Base-by-base conservation (phyloP, 164 flowering plant genomes). In the Stephania yunnanensis region DNA sequence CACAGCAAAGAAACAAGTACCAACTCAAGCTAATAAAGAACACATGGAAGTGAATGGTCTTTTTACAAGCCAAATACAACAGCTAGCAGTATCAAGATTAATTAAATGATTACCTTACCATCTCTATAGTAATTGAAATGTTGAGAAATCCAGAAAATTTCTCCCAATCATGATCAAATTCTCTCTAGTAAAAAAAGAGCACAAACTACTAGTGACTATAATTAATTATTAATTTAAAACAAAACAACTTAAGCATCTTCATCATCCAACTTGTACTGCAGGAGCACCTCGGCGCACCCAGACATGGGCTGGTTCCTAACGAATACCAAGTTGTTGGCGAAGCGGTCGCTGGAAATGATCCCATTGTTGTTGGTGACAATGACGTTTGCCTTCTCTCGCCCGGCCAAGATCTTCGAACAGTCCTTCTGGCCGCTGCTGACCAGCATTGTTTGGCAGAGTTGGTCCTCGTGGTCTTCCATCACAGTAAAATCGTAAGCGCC, bases 361-460 rank as follows among this genome's bases (percentile, higher is more conserved):
- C 96, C 96, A 55, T 90, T 91, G 92, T 76, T 25, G 76, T 73
- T 22, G 72, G 87, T 83, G 75, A 90, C 85, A 76, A 86, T 75
- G 7, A 90, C 88, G 46, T 89, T 87, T 31, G 92, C 85, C 7
- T 86, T 84, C 3, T 91, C 93, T 46, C 91, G 86, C 1, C 89
- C 95, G 1, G 80, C 75, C 29, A 75, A 74, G 0, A 67, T 70
- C 53, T 46, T 2, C 0, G 76, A 48, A 53, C 93, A 91, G 72
- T 71, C 75, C 2, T 10, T n/a, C 73, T 74, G 75, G 5, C 90
- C 83, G 83, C 96, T 91, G 82, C 83, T 82, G 10, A 87, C 82
- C 0, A 88, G 87, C 36, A 80, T 46, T 4, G 83, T 77, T 42
- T 90, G 91, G 58, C 93, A 91, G 20, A 82, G 19, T 76, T 88